Base-by-base conservation (phyloP, 805 yeast genomes). In the Lipomyces starkeyi region DNA sequence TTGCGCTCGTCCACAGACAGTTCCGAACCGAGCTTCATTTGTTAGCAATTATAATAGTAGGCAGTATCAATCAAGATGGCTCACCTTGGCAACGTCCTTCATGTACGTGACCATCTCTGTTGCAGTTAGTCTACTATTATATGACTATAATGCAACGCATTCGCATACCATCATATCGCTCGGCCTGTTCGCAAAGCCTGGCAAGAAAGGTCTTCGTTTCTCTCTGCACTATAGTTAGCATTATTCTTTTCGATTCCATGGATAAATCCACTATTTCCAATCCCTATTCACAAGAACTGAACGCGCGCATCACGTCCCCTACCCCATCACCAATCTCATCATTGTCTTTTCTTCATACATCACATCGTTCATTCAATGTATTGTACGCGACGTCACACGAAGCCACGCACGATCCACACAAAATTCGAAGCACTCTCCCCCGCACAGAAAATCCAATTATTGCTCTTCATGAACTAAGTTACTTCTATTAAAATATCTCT, bases 171-270 rank as follows among this genome's bases (percentile, higher is more conserved):
- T 95, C 99, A 82, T 95, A 95, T 84, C 99, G 97, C 85, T 95
- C 99, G 78, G 99, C 98, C 86, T 95, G 99, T 85, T 94, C 98
- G 79, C 98, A 97, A 81, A 94, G 90, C 81, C 95, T 92, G 81
- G 99, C 99, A 80, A 94, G 88, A 83, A 93, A 94, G 77, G 95
- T 97, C 78, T 96, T 91, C 84, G 95, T 97, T 89, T 95, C 98
- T 86, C 98, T 67, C 71, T 70, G 27, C 11, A 57, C n/a, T 17
- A 43, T 25, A 53, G 29, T 25, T 22, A 53, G 56, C 17, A 53
- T 11, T 53, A 13, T 25, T 25, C 34, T n/a, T 2, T 22, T 13
- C 17, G 22, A 53, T 5, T 43, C 27, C 56, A 25, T n/a, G 2
- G 35, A 53, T 29, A n/a, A 53, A 53, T 22, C 17, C 27, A 7